Conservation (phyloP, 148 eudicot genomes). For the Agrostemma githago region DNA sequence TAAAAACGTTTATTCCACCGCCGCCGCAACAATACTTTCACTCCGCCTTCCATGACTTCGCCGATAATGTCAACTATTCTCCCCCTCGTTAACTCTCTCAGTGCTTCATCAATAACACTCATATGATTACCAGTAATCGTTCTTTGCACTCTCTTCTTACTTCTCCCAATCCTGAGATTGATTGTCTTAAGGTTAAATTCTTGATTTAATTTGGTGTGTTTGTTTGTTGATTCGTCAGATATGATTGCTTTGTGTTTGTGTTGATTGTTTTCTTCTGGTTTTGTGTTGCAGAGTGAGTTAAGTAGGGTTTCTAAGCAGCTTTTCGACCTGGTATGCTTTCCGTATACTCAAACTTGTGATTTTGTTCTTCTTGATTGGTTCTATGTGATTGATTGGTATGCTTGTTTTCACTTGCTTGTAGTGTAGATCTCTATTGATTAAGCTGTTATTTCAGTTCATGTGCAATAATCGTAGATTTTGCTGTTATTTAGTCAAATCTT, state of each 20-base stretch:
- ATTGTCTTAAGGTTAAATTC: slow-evolving; percentile 55
- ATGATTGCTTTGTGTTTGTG: not conserved
- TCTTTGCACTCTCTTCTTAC: slow-evolving; percentile 13
- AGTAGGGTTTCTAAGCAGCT: slow-evolving; percentile 52
- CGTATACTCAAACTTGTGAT: not conserved
- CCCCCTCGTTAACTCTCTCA: slow-evolving; percentile 86
- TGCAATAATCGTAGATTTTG: too few species aligned
- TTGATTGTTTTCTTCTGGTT: not conserved
- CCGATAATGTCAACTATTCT: slow-evolving; percentile 38
- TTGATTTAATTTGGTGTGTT: not conserved
- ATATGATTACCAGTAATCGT: slow-evolving; percentile 9
- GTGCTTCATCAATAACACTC: slow-evolving; percentile 28
- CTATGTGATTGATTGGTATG: too few species aligned
- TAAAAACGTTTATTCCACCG: slow-evolving; percentile 26
- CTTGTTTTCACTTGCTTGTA: too few species aligned
- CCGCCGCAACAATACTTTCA: slow-evolving; percentile 19
- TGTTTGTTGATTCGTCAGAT: not conserved
- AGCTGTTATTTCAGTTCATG: too few species aligned
- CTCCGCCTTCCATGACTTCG: slow-evolving; percentile 1
- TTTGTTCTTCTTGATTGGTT: too few species aligned
- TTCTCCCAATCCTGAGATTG: slow-evolving; percentile 37
- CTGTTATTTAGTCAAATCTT: too few species aligned
- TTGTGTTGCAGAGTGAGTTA: slow-evolving; percentile 59
- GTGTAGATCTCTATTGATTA: too few species aligned
- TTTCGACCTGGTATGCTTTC: slow-evolving; percentile 39